These are phyloP conservation scores for Salvia rosmarinus DNA, from an alignment of 257 asterid genomes.

Conservation along the genomic window DNA sequence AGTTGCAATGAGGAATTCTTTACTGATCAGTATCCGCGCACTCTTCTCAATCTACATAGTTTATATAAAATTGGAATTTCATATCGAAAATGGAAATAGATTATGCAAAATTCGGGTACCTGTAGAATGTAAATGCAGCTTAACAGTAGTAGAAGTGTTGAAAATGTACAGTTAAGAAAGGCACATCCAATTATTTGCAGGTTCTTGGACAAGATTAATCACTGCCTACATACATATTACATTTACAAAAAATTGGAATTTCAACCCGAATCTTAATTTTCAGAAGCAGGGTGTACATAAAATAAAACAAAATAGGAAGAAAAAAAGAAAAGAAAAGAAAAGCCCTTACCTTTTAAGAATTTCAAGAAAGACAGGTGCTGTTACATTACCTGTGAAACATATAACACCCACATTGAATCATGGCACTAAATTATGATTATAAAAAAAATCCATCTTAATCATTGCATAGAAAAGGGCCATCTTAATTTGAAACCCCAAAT, in stretches of 20 bases:
- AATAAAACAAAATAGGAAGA: background rate
- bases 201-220: no score
- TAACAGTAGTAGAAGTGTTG: background rate
- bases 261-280: background rate
- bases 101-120: background rate
- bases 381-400: background rate
- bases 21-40: no score
- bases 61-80: background rate
- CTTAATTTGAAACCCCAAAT: background rate
- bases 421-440: no score
- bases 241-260: background rate
- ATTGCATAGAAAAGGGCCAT: background rate
- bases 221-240: background rate
- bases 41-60: no score
- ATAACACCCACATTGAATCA: no score
- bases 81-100: background rate
- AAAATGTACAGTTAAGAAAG: background rate
- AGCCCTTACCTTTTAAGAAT: background rate
- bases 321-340: background rate
- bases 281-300: background rate
- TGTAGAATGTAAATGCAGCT: background rate
- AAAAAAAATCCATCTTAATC: background rate
- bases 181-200: background rate
- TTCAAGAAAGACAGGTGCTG: slow-evolving; percentile 21
- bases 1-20: no score